phyloP scores from a whole-genome alignment of 495 filamentous ascomycete genomes.

The Jackrogersella minutella region DNA sequence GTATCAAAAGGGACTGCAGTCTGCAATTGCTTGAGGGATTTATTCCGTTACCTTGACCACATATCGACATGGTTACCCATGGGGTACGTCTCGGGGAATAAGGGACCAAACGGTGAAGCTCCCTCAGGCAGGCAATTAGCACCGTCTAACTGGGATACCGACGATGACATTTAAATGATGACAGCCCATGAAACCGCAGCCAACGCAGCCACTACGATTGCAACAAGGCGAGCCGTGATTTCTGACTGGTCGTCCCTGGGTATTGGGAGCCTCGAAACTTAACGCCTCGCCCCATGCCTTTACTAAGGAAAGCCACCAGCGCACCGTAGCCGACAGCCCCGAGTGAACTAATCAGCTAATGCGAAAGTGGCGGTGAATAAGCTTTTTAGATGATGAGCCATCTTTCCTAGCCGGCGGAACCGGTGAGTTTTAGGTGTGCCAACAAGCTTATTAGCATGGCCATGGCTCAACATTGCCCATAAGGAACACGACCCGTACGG shows the following conservation, averaged over 20 bases:
- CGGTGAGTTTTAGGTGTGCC: constrained; percentile 31
- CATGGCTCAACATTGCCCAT: not conserved
- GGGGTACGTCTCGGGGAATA: constrained; percentile 37
- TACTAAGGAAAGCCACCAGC: constrained; percentile 17
- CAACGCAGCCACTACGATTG: constrained; percentile 18
- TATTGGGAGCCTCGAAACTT: constrained; percentile 11
- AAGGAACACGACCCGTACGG: constrained; percentile 13
- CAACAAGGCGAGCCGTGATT: constrained; percentile 8
- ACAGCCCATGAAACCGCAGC: constrained; percentile 19
- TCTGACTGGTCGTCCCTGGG: constrained; percentile 15
- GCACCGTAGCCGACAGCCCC: constrained; percentile 28
- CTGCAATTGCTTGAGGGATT: constrained; percentile 29
- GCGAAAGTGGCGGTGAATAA: constrained; percentile 42
- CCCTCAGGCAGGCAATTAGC: constrained; percentile 27
- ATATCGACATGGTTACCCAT: constrained; percentile 38
- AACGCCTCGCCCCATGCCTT: constrained; percentile 19
- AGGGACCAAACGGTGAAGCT: constrained; percentile 23
- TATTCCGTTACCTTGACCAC: constrained; percentile 26
- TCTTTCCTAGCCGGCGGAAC: not conserved
- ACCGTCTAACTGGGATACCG: constrained; percentile 12
- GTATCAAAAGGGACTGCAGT: not conserved
- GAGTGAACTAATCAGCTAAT: constrained; percentile 15
- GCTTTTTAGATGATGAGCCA: constrained; percentile 26
- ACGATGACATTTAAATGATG: constrained; percentile 35
- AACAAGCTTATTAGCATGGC: constrained; percentile 16